These are phyloP conservation scores for Auricularia auricula-judae DNA, from an alignment of 768 basidiomycete genomes.

Conservation along the genomic window DNA sequence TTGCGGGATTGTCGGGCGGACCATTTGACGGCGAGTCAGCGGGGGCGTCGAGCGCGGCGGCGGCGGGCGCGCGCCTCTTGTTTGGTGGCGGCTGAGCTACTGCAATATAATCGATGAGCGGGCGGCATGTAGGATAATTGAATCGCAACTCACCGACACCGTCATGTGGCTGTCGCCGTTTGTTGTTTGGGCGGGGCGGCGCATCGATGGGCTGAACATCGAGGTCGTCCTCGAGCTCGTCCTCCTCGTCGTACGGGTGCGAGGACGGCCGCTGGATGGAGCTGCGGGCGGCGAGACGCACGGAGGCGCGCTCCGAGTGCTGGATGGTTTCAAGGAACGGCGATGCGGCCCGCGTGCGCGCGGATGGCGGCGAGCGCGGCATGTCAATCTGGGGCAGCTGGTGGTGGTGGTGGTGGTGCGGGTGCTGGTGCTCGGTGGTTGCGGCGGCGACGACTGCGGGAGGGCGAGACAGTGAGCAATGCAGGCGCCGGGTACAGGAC, in stretches of 20 bases:
- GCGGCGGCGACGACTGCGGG: not conserved
- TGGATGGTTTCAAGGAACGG: constrained; percentile 28
- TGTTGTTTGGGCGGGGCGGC: not conserved
- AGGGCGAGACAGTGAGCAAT: not conserved
- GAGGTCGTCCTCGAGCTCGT: not conserved
- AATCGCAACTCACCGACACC: not conserved
- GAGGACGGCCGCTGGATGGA: constrained; percentile 2
- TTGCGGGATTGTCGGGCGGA: not conserved
- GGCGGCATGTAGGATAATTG: not conserved
- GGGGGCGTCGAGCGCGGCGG: not conserved
- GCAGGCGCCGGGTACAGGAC: not conserved
- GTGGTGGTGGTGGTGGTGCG: not conserved
- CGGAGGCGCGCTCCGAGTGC: constrained; percentile 38
- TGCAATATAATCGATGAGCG: not conserved
- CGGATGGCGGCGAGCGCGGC: not conserved
- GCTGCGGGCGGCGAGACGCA: constrained; percentile 47
- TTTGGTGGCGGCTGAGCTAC: not conserved
- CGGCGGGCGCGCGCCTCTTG: not conserved
- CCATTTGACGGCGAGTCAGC: not conserved
- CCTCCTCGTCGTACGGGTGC: not conserved
- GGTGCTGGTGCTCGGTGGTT: not conserved
- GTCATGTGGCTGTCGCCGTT: not conserved
- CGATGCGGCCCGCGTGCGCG: not conserved
- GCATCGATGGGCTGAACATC: not conserved
- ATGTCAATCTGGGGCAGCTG: not conserved